Evolutionary conservation across 148 eudicot genomes (phyloP).

Genomic region (Cornus florida): DNA sequence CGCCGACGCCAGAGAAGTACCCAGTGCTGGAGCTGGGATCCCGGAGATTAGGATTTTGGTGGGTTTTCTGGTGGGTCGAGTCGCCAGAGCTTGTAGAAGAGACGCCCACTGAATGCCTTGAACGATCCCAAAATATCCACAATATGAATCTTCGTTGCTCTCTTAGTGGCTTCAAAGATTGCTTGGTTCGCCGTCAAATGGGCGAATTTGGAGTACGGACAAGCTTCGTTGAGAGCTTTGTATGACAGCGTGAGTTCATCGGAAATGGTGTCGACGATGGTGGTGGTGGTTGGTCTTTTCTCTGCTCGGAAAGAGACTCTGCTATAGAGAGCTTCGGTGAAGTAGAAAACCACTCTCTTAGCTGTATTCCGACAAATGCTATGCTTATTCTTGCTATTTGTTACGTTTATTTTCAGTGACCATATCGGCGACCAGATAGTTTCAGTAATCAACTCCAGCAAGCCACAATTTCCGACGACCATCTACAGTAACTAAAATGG

Average conservation of each 20-base stretch:
- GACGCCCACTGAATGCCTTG: too few relatives aligned
- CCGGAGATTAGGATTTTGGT: conserved; percentile 69
- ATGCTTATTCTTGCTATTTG: too few relatives aligned
- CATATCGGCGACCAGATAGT: too few relatives aligned
- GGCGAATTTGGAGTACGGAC: conserved; percentile 80
- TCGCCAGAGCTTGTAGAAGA: too few relatives aligned
- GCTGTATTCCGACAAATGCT: conserved; percentile 3
- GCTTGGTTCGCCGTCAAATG: conserved; percentile 94
- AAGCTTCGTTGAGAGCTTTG: conserved; percentile 85
- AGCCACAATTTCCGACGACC: too few relatives aligned
- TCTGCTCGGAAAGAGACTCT: conserved; percentile 28
- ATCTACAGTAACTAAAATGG: too few relatives aligned
- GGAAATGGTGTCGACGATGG: conserved; percentile 32
- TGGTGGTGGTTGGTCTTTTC: neutral
- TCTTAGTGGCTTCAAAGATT: conserved; percentile 74
- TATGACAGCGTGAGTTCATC: conserved; percentile 66
- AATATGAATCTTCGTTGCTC: too few relatives aligned
- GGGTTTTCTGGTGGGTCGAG: conserved; percentile 88
- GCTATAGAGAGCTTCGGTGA: conserved; percentile 53
- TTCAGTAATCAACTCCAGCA: too few relatives aligned
- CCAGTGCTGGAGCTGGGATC: conserved; percentile 69
- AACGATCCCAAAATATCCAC: too few relatives aligned
- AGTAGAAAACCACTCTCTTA: conserved; percentile 60
- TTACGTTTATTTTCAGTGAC: too few relatives aligned
- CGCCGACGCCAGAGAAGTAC: conserved; percentile 38